A percentile compares a stretch with the other conserved stretches of the same genome.
These are phyloP conservation scores for Phellinidium pouzarii DNA, from an alignment of 1,284 basidiomycete species.

Conservation along the genomic window DNA sequence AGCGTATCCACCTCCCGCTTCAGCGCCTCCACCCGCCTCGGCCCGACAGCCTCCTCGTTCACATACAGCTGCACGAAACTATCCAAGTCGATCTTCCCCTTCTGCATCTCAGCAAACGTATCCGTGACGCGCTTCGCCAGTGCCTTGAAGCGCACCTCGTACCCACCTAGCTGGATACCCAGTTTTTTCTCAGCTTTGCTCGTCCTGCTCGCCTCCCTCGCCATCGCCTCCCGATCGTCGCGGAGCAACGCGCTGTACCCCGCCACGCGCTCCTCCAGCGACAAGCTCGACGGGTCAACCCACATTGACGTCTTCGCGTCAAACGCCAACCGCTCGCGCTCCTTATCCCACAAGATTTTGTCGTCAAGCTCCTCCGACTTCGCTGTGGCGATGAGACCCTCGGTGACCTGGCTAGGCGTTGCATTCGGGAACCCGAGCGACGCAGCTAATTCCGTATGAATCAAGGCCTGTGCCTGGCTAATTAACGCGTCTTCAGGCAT, in stretches of 20 bases:
- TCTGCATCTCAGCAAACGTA: conserved; percentile 66
- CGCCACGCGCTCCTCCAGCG: conserved; percentile 50
- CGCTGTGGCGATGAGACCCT: conserved; percentile 60
- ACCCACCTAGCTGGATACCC: conserved; percentile 82
- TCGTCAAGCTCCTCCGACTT: conserved; percentile 55
- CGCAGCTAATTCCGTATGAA: conserved; percentile 77
- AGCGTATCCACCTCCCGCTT: conserved; percentile 81
- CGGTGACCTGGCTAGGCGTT: conserved; percentile 67
- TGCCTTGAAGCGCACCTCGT: conserved; percentile 71
- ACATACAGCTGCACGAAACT: conserved; percentile 69
- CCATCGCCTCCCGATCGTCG: conserved; percentile 66
- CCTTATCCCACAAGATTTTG: conserved; percentile 59
- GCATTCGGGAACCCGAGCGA: conserved; percentile 84
- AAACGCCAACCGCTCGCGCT: conserved; percentile 57
- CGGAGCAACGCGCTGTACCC: conserved; percentile 64
- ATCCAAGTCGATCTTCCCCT: conserved; percentile 63
- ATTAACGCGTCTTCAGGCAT: conserved; percentile 76
- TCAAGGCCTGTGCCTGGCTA: conserved; percentile 61
- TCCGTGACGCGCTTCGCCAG: conserved; percentile 62
- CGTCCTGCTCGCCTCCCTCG: conserved; percentile 75
- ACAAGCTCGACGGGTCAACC: conserved; percentile 59
- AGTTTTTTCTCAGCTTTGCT: conserved; percentile 92
- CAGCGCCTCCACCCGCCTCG: conserved; percentile 65
- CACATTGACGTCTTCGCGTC: conserved; percentile 53
- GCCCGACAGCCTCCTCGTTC: conserved; percentile 71